Evolutionary conservation across 768 basidiomycete genomes (phyloP).

Genomic region (Lactifluus subvellereus): DNA sequence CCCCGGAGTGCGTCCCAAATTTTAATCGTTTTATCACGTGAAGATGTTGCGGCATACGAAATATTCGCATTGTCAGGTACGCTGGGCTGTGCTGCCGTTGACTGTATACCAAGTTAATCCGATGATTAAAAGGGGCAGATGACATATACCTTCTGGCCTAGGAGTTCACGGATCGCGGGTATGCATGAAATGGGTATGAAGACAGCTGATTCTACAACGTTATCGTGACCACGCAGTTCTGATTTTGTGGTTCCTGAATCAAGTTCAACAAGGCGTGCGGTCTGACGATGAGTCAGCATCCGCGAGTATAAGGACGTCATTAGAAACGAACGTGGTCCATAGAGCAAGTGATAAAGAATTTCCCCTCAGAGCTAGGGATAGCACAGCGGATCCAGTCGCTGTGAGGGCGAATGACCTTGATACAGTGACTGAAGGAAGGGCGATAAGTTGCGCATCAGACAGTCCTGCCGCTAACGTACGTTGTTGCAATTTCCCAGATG

Average conservation of each 20-base stretch:
- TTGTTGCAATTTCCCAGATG: constrained; percentile 51
- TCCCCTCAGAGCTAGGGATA: constrained; percentile 37
- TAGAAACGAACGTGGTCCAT: constrained; percentile 45
- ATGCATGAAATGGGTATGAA: constrained; percentile 44
- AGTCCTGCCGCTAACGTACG: constrained; percentile 32
- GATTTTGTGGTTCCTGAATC: constrained; percentile 44
- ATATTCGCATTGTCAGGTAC: constrained; percentile 33
- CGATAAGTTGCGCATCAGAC: background rate
- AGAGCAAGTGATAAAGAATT: constrained; percentile 44
- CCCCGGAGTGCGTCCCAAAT: constrained; percentile 48
- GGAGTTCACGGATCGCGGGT: constrained; percentile 43
- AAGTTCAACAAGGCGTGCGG: constrained; percentile 47
- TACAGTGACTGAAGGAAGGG: constrained; percentile 39
- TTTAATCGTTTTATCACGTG: constrained; percentile 49
- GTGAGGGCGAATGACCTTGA: constrained; percentile 47
- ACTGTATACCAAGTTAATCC: constrained; percentile 19
- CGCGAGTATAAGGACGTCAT: background rate
- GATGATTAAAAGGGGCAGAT: background rate
- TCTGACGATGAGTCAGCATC: constrained; percentile 32
- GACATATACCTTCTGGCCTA: constrained; percentile 36
- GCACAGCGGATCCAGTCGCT: constrained; percentile 46
- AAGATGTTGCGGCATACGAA: constrained; percentile 45
- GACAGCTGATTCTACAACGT: constrained; percentile 46
- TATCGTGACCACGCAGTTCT: constrained; percentile 51
- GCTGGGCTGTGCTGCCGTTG: constrained; percentile 27